Base-by-base conservation (phyloP, 75 land plant genomes). In the Azolla pinnata region DNA sequence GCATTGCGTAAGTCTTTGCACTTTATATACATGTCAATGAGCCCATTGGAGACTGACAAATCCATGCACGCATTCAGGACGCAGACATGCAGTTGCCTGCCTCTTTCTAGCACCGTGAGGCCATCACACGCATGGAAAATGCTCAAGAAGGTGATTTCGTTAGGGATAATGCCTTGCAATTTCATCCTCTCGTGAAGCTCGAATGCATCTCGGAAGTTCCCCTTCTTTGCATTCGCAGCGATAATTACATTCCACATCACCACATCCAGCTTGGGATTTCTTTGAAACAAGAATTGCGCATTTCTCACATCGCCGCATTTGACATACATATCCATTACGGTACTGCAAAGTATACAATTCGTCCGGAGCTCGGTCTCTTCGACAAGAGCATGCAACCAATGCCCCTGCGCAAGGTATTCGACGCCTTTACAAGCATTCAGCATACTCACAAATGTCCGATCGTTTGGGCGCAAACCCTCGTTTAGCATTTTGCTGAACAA, bases 291-390 rank as follows among this genome's bases (percentile, higher is more conserved):
- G 10, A 33, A n/a, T 18, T 18, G 0, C n/a, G 70, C 65, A 16
- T 54, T 63, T 18, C 63, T 57, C 26, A 73, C 1, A 29, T 57
- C 49, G 12, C 76, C 76, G 57, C 61, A 67, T 12, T 63, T 65
- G 4, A 57, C 49, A 62, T 67, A 64, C 70, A 73, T 51, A 40
- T 67, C 76, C 26, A 73, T 57, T 3, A 64, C 0, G 23, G 76
- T 69, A 59, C 47, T 72, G 48, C 33, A 0, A 20, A 72, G 47
- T n/a, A 30, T 48, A 16, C 33, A 16, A 55, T 60, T 33, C n/a
- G 30, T 29, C 33, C 20, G 19, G 0, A 65, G 34, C 28, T 68
- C 68, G 14, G 24, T 60, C n/a, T 61, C 66, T 8, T 48, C 2
- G 20, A 52, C 18, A 40, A 55, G 61, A 2, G 60, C 44, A 44